phyloP scores from a whole-genome alignment of 1,139 yeast species.

The Debaryomyces fabryi region DNA sequence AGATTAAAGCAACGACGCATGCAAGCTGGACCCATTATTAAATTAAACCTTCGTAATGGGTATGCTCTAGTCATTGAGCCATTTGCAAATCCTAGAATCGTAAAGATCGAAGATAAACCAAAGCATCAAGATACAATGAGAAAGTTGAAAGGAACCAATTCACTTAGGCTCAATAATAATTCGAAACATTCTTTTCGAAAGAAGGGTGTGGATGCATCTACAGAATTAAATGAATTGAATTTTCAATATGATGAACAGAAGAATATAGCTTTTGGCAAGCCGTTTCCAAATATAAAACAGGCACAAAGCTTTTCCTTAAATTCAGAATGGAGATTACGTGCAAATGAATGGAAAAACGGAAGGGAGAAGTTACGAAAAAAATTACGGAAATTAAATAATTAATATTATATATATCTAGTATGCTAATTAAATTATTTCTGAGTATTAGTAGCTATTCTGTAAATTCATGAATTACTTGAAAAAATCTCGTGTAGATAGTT shows the following conservation, averaged over 20 bases:
- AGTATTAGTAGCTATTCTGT: slow-evolving; percentile 7
- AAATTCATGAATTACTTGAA: slow-evolving; percentile 15
- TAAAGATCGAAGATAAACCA: slow-evolving; percentile 7
- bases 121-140: neutral
- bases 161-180: neutral
- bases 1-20: slow-evolving; percentile 23
- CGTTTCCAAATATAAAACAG: slow-evolving; percentile 7
- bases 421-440: neutral
- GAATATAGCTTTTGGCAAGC: slow-evolving; percentile 13
- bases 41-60: slow-evolving; percentile 32
- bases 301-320: slow-evolving; percentile 8
- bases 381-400: slow-evolving; percentile 3
- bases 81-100: slow-evolving; percentile 29
- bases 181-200: neutral
- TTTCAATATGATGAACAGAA: slow-evolving; percentile 6
- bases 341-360: slow-evolving; percentile 10
- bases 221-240: neutral
- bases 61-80: slow-evolving; percentile 35
- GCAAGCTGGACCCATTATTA: slow-evolving; percentile 29
- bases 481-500: slow-evolving; percentile 16
- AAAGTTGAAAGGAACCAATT: neutral
- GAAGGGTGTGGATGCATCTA: neutral
- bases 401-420: neutral
- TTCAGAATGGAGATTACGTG: slow-evolving; percentile 11
- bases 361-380: slow-evolving; percentile 9